A percentile compares a stretch with the other conserved stretches of the same genome.
Evolutionary conservation across 140 eudicot genomes (phyloP).

Genomic region (Bidens hawaiensis): DNA sequence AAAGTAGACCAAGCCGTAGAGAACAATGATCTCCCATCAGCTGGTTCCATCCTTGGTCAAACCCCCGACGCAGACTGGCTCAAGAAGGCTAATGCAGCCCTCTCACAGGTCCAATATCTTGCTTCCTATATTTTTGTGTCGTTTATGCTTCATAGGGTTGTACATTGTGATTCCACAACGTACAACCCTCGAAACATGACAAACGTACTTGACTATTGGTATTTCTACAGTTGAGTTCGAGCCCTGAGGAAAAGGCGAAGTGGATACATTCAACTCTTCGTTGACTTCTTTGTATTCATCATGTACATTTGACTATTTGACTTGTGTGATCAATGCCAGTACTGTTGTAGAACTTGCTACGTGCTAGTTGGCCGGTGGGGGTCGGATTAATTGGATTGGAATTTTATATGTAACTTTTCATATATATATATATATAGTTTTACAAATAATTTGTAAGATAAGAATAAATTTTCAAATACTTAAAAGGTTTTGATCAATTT

Average conservation of each 20-base stretch:
- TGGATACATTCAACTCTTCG: constrained; percentile 65
- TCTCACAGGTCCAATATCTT: constrained; percentile 55
- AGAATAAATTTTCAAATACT: too few species aligned
- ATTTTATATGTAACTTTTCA: too few species aligned
- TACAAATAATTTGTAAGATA: too few species aligned
- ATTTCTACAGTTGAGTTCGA: constrained; percentile 65
- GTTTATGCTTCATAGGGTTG: neutral
- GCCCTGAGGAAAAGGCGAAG: constrained; percentile 79
- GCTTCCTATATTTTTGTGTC: neutral
- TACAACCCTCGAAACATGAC: neutral
- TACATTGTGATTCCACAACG: neutral
- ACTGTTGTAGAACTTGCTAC: too few species aligned
- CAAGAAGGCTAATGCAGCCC: constrained; percentile 72
- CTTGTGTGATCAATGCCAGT: too few species aligned
- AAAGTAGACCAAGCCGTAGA: constrained; percentile 87
- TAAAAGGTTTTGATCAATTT: too few species aligned
- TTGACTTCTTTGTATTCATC: constrained; percentile 70
- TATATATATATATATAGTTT: too few species aligned
- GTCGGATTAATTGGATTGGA: too few species aligned
- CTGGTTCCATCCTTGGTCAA: constrained; percentile 78
- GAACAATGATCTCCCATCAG: constrained; percentile 73
- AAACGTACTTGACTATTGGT: neutral
- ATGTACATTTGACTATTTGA: constrained; percentile 28
- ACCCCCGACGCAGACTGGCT: constrained; percentile 76
- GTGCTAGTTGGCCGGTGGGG: too few species aligned